Percentiles rank a stretch among this genome's conserved stretches.
Evolutionary conservation across 2,329 filamentous ascomycete species (phyloP).

Genomic region (Rutstroemia sp.): DNA sequence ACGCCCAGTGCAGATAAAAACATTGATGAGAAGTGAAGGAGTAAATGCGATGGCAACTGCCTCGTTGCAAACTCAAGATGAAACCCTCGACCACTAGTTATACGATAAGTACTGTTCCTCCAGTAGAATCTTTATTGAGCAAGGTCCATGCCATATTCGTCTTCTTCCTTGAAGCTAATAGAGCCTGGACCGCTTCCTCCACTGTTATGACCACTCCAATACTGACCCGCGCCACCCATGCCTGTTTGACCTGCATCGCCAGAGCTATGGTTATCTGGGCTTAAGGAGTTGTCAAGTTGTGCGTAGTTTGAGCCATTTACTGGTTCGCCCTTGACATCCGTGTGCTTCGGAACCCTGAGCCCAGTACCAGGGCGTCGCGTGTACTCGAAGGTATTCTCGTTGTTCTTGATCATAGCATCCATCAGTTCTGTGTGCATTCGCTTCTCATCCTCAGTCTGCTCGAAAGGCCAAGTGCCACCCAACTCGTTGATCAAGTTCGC

Average conservation of each 20-base stretch:
- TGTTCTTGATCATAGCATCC: constrained; percentile 78
- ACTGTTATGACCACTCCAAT: constrained; percentile 64
- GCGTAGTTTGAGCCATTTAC: constrained; percentile 41
- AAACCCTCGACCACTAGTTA: not conserved
- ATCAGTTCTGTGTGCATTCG: constrained; percentile 92
- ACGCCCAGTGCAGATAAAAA: constrained; percentile 24
- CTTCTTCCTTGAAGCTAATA: constrained; percentile 85
- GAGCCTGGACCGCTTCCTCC: constrained; percentile 60
- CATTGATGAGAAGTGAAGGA: constrained; percentile 17
- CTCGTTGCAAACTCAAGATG: not conserved
- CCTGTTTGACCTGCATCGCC: constrained; percentile 25
- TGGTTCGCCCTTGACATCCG: constrained; percentile 79
- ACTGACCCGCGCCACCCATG: constrained; percentile 37
- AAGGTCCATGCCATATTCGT: constrained; percentile 83
- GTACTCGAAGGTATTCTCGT: constrained; percentile 67
- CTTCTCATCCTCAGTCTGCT: constrained; percentile 83
- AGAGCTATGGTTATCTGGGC: constrained; percentile 36
- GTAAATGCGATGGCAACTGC: not conserved
- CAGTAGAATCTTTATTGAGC: constrained; percentile 33
- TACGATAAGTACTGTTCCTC: not conserved
- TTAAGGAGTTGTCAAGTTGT: constrained; percentile 41
- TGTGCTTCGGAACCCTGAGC: constrained; percentile 86
- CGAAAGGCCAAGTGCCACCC: constrained; percentile 71
- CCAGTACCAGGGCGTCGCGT: constrained; percentile 77
- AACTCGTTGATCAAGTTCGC: constrained; percentile 66